Evolutionary conservation across 495 filamentous ascomycete species (phyloP), one percentile per base, ranked within the genome.

Genomic region (Daldinia bambusicola): DNA sequence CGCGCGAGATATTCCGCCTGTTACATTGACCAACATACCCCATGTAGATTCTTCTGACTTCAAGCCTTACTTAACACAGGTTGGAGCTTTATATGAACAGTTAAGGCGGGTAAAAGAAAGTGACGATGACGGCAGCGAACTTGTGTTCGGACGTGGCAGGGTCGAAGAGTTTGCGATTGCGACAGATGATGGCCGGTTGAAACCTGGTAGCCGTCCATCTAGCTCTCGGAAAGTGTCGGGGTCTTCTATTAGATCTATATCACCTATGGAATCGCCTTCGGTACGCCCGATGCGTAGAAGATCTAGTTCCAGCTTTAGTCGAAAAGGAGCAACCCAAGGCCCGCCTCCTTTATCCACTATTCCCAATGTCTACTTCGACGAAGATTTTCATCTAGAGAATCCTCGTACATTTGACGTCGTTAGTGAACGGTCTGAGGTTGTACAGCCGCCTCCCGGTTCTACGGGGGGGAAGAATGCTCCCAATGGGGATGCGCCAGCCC

Each of bases 371-470:
- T 99, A 98, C 73, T 97, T 98, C 74, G 96, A 98, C 55, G 91
- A 94, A 40, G 90, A 94, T 71, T 99, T 99, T 73, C 96, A 92
- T 67, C 86, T 99, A 0, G 95, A 99, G 74, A 99, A 99, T 67
- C 95, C 95, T 0, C 87, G 95, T 20, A 98, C 92, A 0, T 99
- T 99, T 76, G 95, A 98, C 78, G 89, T 98, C 30, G 93, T 99
- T 36, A 98, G 94, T 65, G 95, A 99, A 80, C 88, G 93, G 57
- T 97, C 95, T 2, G 95, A 98, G 72, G 91, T 99, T 1, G 89
- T 98, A 7, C 84, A 89, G 20, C 91, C 91, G 4, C 82, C 83
- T 9, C 88, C 85, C 6, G 85, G 85, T 16, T 78, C 84, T 14
- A 81, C 81, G 7, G 82, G 87, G 55, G 88, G 91, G 31, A 84